Conservation (phyloP, 1,284 basidiomycete species). For the Heliocybe sulcata region DNA sequence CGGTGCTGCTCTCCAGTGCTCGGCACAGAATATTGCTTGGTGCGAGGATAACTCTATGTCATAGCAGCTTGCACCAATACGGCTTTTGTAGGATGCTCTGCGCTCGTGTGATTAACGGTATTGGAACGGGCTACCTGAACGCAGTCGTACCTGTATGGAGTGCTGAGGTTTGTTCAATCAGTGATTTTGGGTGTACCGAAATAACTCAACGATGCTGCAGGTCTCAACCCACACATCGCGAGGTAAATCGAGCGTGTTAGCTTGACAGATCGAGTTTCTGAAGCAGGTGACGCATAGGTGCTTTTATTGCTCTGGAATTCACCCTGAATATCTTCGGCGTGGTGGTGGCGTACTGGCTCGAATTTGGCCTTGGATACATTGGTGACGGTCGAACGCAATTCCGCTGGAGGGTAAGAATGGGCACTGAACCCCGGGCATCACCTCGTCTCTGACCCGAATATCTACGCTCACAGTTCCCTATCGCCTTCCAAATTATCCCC, state of each 20-base stretch:
- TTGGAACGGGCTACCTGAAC: slow-evolving; percentile 44
- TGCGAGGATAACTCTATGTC: slow-evolving; percentile 18
- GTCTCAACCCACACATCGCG: slow-evolving; percentile 36
- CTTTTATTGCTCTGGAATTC: slow-evolving; percentile 28
- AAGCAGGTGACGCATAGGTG: slow-evolving; percentile 5
- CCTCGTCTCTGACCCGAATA: slow-evolving; percentile 11
- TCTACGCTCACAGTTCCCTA: slow-evolving; percentile 31
- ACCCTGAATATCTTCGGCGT: slow-evolving; percentile 44
- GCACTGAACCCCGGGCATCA: neutral
- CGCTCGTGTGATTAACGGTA: slow-evolving; percentile 43
- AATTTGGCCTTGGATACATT: slow-evolving; percentile 42
- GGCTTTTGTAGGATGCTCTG: slow-evolving; percentile 47
- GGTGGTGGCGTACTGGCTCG: slow-evolving; percentile 47
- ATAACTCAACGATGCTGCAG: neutral
- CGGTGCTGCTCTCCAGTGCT: slow-evolving; percentile 42
- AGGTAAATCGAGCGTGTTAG: slow-evolving; percentile 15
- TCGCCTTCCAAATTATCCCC: slow-evolving; percentile 42
- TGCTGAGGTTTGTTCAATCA: slow-evolving; percentile 23
- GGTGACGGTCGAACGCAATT: slow-evolving; percentile 34
- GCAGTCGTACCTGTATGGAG: slow-evolving; percentile 47
- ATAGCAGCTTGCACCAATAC: no score
- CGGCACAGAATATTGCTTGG: slow-evolving; percentile 41
- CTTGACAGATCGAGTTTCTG: neutral
- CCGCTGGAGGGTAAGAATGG: slow-evolving; percentile 30
- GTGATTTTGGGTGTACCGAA: neutral